Evolutionary conservation across 2,329 filamentous ascomycete genomes (phyloP).

Genomic region (Cytospora piceae): DNA sequence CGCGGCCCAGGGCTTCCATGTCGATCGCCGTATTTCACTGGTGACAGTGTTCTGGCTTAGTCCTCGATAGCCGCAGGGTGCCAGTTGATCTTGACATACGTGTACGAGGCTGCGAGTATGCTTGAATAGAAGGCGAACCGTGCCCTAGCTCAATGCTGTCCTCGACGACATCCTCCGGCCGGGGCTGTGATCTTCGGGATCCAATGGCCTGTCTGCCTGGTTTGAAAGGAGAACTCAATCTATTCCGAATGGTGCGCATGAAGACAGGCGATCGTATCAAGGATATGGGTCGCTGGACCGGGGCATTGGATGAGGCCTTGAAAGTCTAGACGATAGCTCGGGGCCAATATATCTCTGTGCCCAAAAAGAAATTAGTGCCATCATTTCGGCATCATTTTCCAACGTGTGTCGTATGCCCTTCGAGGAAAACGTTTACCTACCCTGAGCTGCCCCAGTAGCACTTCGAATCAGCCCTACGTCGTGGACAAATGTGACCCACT

Average conservation of each 20-base stretch:
- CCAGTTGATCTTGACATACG: background rate
- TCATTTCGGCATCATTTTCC: background rate
- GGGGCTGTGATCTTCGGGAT: background rate
- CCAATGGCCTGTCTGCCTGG: background rate
- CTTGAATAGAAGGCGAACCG: background rate
- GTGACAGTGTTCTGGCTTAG: background rate
- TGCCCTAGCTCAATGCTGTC: background rate
- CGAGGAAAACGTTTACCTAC: background rate
- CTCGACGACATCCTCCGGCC: background rate
- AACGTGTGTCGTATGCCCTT: background rate
- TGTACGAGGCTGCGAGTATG: background rate
- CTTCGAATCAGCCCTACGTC: background rate
- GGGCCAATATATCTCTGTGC: background rate
- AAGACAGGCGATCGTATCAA: background rate
- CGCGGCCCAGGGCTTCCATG: slow-evolving; percentile 13
- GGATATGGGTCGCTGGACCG: background rate
- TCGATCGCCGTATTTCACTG: slow-evolving; percentile 16
- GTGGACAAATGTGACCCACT: background rate
- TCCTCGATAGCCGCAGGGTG: background rate
- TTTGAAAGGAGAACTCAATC: background rate
- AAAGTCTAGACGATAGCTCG: background rate
- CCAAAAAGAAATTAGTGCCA: background rate
- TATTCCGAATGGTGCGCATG: background rate
- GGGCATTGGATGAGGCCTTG: background rate
- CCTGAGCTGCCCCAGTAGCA: background rate